phyloP scores from a whole-genome alignment of 2,329 filamentous ascomycete genomes.

The Catunica adiposa region DNA sequence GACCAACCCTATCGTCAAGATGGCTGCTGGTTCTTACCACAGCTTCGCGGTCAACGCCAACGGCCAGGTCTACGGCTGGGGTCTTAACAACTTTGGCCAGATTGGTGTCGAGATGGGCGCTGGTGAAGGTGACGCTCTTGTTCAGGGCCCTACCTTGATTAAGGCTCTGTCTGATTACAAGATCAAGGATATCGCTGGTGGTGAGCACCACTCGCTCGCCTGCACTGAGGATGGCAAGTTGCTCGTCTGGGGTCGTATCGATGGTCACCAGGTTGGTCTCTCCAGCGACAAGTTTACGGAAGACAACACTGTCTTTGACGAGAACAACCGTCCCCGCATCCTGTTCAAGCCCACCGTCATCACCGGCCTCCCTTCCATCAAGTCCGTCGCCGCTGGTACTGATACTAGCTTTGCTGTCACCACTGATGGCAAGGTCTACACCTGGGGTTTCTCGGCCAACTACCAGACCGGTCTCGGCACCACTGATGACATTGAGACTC shows the following conservation, averaged over 20 bases:
- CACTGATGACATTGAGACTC: slow-evolving; percentile 45
- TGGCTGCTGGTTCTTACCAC: slow-evolving; percentile 59
- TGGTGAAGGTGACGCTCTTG: slow-evolving; percentile 34
- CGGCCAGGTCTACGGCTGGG: slow-evolving; percentile 64
- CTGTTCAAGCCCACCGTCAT: slow-evolving; percentile 28
- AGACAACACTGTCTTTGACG: slow-evolving; percentile 45
- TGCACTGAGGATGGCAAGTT: slow-evolving; percentile 40
- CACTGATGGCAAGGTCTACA: slow-evolving; percentile 53
- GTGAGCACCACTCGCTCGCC: slow-evolving; percentile 56
- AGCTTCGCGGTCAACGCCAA: slow-evolving; percentile 61
- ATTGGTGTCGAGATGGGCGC: slow-evolving; percentile 42
- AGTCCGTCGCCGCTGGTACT: slow-evolving; percentile 42
- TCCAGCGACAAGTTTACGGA: slow-evolving; percentile 32
- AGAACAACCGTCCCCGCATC: slow-evolving; percentile 46
- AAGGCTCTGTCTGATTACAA: slow-evolving; percentile 50
- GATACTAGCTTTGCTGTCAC: slow-evolving; percentile 63
- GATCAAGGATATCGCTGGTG: slow-evolving; percentile 43
- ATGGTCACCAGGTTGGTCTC: slow-evolving; percentile 38
- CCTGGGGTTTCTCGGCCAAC: slow-evolving; percentile 66
- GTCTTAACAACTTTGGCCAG: slow-evolving; percentile 74
- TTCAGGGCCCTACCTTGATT: slow-evolving; percentile 52
- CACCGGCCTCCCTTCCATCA: slow-evolving; percentile 14
- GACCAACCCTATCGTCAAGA: slow-evolving; percentile 25
- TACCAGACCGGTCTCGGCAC: slow-evolving; percentile 66
- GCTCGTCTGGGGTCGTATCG: slow-evolving; percentile 43